Conservation (phyloP, 768 basidiomycete species). For the Crassisporium funariophilum region DNA sequence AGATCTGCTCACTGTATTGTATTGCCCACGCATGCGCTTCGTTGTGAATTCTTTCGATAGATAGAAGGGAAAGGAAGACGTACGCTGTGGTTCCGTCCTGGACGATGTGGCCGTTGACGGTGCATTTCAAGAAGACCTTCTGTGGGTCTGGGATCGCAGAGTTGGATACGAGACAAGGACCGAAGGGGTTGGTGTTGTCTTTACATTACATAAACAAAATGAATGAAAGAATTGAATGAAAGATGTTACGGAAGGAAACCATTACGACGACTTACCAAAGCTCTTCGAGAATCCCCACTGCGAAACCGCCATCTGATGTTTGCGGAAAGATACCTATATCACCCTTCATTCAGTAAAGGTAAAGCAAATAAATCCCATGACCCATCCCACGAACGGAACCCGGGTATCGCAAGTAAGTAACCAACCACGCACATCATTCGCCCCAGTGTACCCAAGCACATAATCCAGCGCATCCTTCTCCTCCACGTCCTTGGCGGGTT, state of each 20-base stretch:
- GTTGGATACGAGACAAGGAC: conserved; percentile 78
- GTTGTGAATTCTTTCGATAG: not conserved
- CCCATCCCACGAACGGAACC: too few species aligned
- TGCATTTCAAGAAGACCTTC: conserved; percentile 58
- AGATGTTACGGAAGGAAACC: not conserved
- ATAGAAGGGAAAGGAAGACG: conserved; percentile 20
- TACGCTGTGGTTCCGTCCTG: conserved; percentile 84
- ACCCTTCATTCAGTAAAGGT: too few species aligned
- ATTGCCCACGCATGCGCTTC: not conserved
- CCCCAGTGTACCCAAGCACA: conserved; percentile 80
- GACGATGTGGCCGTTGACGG: conserved; percentile 64
- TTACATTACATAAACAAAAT: not conserved
- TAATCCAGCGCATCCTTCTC: conserved; percentile 84
- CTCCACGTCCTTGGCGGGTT: conserved; percentile 75
- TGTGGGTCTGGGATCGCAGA: conserved; percentile 68
- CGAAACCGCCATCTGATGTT: conserved; percentile 75
- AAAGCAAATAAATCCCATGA: too few species aligned
- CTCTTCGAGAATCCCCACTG: conserved; percentile 91
- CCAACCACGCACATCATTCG: conserved; percentile 63
- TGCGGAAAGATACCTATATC: conserved; percentile 81
- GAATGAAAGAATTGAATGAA: not conserved
- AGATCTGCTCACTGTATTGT: conserved; percentile 70
- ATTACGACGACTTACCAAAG: conserved; percentile 55
- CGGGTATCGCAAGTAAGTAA: not conserved
- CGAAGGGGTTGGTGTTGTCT: conserved; percentile 76